Evolutionary conservation across 1,284 basidiomycete genomes (phyloP), one percentile per base, ranked within the genome.

Genomic region (Ceratobasidium sp.): DNA sequence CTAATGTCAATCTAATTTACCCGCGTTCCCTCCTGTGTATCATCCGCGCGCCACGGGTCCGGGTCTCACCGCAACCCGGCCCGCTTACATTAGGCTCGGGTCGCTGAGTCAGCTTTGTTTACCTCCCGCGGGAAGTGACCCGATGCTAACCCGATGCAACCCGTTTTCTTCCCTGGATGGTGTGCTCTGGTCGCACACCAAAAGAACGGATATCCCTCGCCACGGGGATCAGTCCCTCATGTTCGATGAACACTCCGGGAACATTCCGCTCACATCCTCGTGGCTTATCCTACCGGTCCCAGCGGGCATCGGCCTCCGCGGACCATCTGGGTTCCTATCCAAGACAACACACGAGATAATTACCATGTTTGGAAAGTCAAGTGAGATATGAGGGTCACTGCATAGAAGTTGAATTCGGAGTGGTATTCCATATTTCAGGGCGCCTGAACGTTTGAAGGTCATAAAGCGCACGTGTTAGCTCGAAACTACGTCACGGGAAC

Each of bases 401-500:
- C 10, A 12, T n/a, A n/a, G 13, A 23, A 26, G 33, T 55, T 53
- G 40, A 75, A 75, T 75, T 75, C 72, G 60, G 60, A 49, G 60
- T 64, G 60, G 23, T 40, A 75, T 75, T 75, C 72, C 60, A 60
- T 63, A 75, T 75, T 33, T 28, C 26, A 55, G 23, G 46, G 26
- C 42, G 20, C 46, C 15, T 53, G 44, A 53, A 64, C 23, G 26
- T 56, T 64, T 60, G 46, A 58, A 60, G 28, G 58, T 3, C 26
- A 2, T 3, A 61, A 2, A 49, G 15, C 60, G 28, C 72, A 75
- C 72, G 72, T 75, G 72, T 61, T 63, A 15, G 46, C 18, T 64
- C 23, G 28, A 26, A 53, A n/a, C 39, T 61, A 64, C 72, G 72
- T 75, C 72, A 75, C 60, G 72, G n/a, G 72, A 61, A 40, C 28